phyloP scores from a whole-genome alignment of 768 basidiomycete species.

The Tricholoma sp. region DNA sequence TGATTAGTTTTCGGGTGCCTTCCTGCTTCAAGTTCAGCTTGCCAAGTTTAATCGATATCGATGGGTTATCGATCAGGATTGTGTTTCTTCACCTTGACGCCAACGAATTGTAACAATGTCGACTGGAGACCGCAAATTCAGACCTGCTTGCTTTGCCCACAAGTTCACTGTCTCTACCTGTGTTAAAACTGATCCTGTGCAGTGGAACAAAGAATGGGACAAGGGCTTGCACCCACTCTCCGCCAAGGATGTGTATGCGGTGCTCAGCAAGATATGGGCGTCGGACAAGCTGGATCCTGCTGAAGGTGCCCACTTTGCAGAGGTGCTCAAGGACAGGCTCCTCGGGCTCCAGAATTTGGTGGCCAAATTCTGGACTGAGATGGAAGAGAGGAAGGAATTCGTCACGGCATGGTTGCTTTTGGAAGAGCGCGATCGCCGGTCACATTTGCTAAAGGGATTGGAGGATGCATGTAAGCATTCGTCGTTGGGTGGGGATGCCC shows the following conservation, averaged over 20 bases:
- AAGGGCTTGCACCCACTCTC: slow-evolving; percentile 8
- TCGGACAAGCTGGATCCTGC: neutral
- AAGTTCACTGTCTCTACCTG: neutral
- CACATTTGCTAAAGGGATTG: slow-evolving; percentile 12
- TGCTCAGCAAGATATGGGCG: neutral
- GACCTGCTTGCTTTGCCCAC: neutral
- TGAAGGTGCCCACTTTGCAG: neutral
- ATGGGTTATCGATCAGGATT: neutral
- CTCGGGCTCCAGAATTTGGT: neutral
- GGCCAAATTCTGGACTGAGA: neutral
- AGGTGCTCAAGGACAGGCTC: neutral
- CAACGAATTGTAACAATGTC: neutral
- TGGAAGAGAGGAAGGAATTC: neutral
- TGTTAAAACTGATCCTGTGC: slow-evolving; percentile 8
- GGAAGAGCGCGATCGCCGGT: slow-evolving; percentile 9
- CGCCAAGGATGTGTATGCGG: slow-evolving; percentile 9
- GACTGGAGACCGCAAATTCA: neutral
- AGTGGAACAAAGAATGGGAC: slow-evolving; percentile 20
- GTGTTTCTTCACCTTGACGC: neutral
- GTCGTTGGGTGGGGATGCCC: slow-evolving; percentile 5
- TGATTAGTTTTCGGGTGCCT: no score
- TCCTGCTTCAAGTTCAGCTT: no score
- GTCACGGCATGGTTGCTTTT: slow-evolving; percentile 15
- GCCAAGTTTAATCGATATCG: neutral
- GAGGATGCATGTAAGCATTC: slow-evolving; percentile 3